Conservation (phyloP, 2,329 filamentous ascomycete genomes). For the Cladorrhinum sp. region DNA sequence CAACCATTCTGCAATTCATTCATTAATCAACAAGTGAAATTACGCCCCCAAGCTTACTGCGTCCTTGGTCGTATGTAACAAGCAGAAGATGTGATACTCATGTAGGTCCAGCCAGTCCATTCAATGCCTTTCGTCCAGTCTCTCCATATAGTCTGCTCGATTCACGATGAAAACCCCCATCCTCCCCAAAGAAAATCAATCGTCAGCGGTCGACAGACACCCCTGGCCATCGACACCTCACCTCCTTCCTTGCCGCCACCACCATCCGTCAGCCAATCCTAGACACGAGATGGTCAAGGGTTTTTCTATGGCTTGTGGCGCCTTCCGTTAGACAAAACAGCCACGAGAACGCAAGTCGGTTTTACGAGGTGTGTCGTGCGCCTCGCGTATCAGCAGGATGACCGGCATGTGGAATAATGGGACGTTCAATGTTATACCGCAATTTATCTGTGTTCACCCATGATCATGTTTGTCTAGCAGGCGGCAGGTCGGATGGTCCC, state of each 20-base stretch:
- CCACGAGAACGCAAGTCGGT: background rate
- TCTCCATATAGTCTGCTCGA: no score
- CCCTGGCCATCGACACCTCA: background rate
- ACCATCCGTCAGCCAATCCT: background rate
- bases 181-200: no score
- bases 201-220: background rate
- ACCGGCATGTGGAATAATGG: background rate
- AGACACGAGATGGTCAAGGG: background rate
- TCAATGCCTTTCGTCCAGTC: no score
- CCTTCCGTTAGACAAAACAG: background rate
- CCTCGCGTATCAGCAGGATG: background rate
- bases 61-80: no score
- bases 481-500: constrained; percentile 1
- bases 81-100: no score
- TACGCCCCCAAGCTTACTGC: background rate
- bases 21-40: background rate
- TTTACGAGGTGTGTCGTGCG: background rate
- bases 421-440: background rate
- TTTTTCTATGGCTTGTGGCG: no score
- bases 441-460: background rate
- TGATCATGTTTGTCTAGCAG: background rate
- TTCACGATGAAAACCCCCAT: no score
- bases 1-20: background rate
- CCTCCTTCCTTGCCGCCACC: background rate
- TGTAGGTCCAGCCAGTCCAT: no score